Base-by-base conservation (phyloP, 2,329 filamentous ascomycete genomes). In the Thielaviopsis populi region DNA sequence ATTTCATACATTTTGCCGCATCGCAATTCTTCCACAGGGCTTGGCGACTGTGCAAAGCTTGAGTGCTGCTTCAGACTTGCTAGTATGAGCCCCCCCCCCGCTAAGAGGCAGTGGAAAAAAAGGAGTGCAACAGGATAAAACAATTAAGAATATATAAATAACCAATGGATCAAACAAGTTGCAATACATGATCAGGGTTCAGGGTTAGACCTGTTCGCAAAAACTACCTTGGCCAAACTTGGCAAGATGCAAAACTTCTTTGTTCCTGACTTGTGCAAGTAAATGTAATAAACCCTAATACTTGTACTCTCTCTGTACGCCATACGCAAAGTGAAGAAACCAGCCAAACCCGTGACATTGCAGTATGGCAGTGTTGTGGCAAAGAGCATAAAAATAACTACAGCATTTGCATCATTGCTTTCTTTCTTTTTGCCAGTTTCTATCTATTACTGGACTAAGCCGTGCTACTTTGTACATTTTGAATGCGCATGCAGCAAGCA, bases 241-340 rank as follows among this genome's bases (percentile, higher is more conserved):
- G 53, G 53, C 30, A 56, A 56, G 53, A 27, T 22, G 27, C 53
- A 56, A 27, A 56, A 37, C 24, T 30, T 33, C 24, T 30, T 33
- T 37, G 53, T 56, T 56, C 53, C 53, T 56, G 53, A 37, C 53
- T 56, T 56, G 53, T 56, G 53, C 53, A 56, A 56, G 46, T 17
- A 56, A 22, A 15, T 13, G 15, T 8, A 50, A 50, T 19, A 50
- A 50, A 50, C 46, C 46, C 15, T 50, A 50, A 19, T n/a, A n/a
- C n/a, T n/a, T n/a, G n/a, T n/a, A n/a, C n/a, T n/a, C n/a, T n/a
- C 22, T 50, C 46, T 50, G 46, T 50, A 15, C 46, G 43, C 43
- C n/a, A n/a, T n/a, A n/a, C n/a, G 0, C 43, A 46, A 46, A 19
- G 43, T n/a, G n/a, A n/a, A n/a, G n/a, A n/a, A n/a, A n/a, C n/a